These are phyloP conservation scores for Clavulina sp. DNA, from an alignment of 768 basidiomycete species.

Conservation along the genomic window DNA sequence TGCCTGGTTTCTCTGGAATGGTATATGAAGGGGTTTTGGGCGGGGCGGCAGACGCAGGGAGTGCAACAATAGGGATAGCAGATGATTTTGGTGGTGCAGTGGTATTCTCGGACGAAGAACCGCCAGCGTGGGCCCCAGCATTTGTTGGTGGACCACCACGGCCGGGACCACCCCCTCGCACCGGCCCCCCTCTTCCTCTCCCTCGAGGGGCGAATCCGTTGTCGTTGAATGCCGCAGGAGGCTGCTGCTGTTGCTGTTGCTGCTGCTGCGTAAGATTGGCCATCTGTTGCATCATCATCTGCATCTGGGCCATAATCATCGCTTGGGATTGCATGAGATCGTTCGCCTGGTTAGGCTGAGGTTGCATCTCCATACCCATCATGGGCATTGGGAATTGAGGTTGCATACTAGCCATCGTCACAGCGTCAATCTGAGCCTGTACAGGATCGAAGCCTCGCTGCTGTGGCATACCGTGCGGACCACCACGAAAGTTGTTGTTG, in stretches of 20 bases:
- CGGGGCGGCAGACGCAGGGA: conserved; percentile 13
- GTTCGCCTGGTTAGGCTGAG: conserved; percentile 34
- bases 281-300: conserved; percentile 38
- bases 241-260: not conserved
- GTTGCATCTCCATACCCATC: not conserved
- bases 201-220: conserved; percentile 22
- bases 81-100: conserved; percentile 12
- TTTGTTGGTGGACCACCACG: conserved; percentile 13
- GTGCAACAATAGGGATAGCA: conserved; percentile 11
- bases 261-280: not conserved
- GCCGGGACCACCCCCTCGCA: conserved; percentile 13
- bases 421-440: conserved; percentile 62
- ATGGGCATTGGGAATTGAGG: conserved; percentile 9
- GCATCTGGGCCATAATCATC: conserved; percentile 89
- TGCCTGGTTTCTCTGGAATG: conserved; percentile 49
- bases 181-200: conserved; percentile 14
- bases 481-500: not conserved
- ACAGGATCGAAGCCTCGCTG: conserved; percentile 50
- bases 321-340: conserved; percentile 87
- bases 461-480: not conserved
- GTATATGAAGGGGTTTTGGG: conserved; percentile 12
- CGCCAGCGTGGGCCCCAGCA: conserved; percentile 8
- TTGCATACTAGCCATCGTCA: conserved; percentile 35
- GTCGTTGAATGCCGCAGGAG: conserved; percentile 15
- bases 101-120: conserved; percentile 11